Evolutionary conservation across 2,329 filamentous ascomycete species (phyloP).

Genomic region (Cladosporium velox): DNA sequence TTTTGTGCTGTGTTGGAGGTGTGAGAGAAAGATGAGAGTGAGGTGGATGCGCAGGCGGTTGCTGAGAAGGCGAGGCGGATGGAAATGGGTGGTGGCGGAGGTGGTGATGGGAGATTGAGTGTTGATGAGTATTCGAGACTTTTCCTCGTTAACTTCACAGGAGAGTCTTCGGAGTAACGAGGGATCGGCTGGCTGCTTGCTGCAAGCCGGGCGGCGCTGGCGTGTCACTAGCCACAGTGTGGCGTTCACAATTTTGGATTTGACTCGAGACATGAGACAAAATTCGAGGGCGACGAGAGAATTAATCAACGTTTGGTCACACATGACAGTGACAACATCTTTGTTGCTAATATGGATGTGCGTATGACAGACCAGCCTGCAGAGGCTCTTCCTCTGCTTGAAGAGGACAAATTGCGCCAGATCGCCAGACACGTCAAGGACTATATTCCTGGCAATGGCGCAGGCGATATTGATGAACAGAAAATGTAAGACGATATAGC

Average conservation of each 20-base stretch:
- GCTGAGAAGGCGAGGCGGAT: background rate
- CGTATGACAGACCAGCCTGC: conserved; percentile 11
- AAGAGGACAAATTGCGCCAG: conserved; percentile 26
- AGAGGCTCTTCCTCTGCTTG: conserved; percentile 18
- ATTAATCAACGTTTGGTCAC: background rate
- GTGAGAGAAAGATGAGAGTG: background rate
- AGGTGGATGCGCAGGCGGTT: background rate
- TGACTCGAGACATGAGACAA: conserved; percentile 1
- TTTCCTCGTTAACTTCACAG: conserved; percentile 17
- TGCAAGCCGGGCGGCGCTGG: background rate
- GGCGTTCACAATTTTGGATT: background rate
- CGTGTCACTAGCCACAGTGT: conserved; percentile 6
- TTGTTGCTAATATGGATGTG: conserved; percentile 6
- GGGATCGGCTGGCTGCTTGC: conserved; percentile 11
- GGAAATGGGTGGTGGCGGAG: background rate
- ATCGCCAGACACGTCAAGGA: conserved; percentile 25
- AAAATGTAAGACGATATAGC: conserved; percentile 27
- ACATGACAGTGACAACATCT: background rate
- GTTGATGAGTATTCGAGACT: conserved; percentile 11
- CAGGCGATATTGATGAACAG: conserved; percentile 20
- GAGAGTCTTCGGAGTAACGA: conserved; percentile 14
- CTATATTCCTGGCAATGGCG: conserved; percentile 13
- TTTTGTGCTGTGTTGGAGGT: conserved; percentile 30
- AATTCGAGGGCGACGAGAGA: conserved; percentile 10
- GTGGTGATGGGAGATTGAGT: conserved; percentile 11